Evolutionary conservation across 306 rosid genomes (phyloP), one percentile per base, ranked within the genome.

Genomic region (Prunus padus): DNA sequence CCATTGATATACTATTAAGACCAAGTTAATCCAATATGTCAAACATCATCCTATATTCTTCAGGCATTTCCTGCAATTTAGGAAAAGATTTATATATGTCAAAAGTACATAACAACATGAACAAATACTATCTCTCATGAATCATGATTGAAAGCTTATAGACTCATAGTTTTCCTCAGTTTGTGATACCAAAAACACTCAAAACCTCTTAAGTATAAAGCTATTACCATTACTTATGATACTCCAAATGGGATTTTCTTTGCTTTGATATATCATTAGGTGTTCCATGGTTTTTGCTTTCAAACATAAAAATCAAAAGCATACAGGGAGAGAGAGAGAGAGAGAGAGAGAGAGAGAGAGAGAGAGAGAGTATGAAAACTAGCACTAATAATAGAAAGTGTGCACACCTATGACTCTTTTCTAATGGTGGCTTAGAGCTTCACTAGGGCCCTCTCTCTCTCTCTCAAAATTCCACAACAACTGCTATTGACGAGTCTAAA

Each of bases 1-100:
- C 88, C 98, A 93, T 93, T 64, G 79, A 60, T 60, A 59, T 82
- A 56, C 33, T 72, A 62, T 69, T 33, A 74, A 69, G 77, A 56
- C 63, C 88, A 71, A 54, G 40, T 82, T 66, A 80, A 80, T 78
- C 31, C 40, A 61, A 63, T 46, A 57, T 66, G 78, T 79, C 79
- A 63, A 37, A 46, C 61, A 75, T 75, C 75, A 62, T 72, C 67
- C 20, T 65, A 42, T 70, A 19, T 65, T 80, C 76, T 63, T 65
- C 71, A 74, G 45, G 45, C n/a, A 70, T 67, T 63, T 74, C 81
- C 79, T 74, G 33, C 59, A 72, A 19, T 59, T 75, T 79, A 59
- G 54, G 49, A 69, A 42, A 47, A 33, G 8, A 5, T 5, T 1
- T 33, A 45, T 45, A 45, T 4, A 57, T 57, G 28, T 22, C 4